Base-by-base conservation (phyloP, 2,329 filamentous ascomycete genomes). In the Xylaria polymorpha region DNA sequence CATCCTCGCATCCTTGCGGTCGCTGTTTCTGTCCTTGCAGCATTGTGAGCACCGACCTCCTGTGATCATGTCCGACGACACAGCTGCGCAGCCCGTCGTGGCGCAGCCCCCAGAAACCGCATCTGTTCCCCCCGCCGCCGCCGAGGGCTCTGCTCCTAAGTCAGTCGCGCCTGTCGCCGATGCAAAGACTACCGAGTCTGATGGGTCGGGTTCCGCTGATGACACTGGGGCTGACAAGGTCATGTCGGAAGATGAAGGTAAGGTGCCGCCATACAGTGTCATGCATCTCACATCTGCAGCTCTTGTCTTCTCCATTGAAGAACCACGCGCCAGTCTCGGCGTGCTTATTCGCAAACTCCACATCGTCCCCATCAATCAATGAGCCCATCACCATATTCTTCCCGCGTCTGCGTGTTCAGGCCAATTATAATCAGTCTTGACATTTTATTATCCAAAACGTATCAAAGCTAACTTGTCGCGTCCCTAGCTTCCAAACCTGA, bases 1-100 rank as follows among this genome's bases (percentile, higher is more conserved):
- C 25, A 2, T 37, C 35, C 35, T 37, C 51, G 53, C 39, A 37
- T 43, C 22, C 22, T 37, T 10, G 69, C n/a, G 43, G 63, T 61
- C 20, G 37, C 60, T 67, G 39, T 46, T 66, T 57, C 44, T 41
- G 37, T 56, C 61, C 56, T 61, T 37, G 70, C 63, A 65, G 64
- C 62, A 53, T 50, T 46, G 64, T 66, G 64, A 64, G 61, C 60
- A 62, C 61, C 35, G 62, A 44, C 64, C 61, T 59, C 25, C 43
- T 57, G 58, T 64, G 62, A 68, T 56, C 69, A 76, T 79, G 77
- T 77, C 77, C 68, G 76, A 77, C 71, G 76, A 78, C 62, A 71
- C 74, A 61, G 58, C 74, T 66, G 72, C 74, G 66, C 71, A 77
- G 71, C 46, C 75, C 71, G 70, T 73, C 58, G 75, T 72, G 67